phyloP scores from a whole-genome alignment of 2,329 filamentous ascomycete genomes.

The Botrytis porri region DNA sequence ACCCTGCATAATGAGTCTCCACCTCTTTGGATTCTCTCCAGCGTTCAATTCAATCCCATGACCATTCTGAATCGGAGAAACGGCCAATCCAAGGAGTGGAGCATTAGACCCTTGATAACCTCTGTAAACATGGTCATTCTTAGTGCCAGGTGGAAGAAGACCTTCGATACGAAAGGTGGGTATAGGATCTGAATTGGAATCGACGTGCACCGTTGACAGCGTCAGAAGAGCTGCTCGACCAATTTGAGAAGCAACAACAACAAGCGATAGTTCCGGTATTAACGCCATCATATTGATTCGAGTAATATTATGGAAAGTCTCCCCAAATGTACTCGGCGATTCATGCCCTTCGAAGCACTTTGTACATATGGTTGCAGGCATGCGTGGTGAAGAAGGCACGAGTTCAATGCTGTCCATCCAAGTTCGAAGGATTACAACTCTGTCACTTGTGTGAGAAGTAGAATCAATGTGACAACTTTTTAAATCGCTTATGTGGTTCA shows the following conservation, averaged over 20 bases:
- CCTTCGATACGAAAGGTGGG: constrained; percentile 51
- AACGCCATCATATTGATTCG: constrained; percentile 61
- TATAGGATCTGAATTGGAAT: constrained; percentile 19
- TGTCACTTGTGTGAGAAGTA: background rate
- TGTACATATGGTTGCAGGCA: constrained; percentile 27
- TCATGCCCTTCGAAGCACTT: background rate
- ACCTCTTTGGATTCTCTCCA: constrained; percentile 46
- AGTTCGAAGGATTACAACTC: constrained; percentile 23
- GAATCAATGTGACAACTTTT: background rate
- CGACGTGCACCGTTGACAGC: constrained; percentile 49
- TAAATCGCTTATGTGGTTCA: background rate
- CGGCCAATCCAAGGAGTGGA: constrained; percentile 64
- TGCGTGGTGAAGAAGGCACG: constrained; percentile 14
- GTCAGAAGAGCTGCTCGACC: constrained; percentile 63
- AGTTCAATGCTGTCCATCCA: constrained; percentile 26
- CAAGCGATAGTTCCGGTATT: constrained; percentile 67
- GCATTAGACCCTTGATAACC: background rate
- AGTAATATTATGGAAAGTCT: background rate
- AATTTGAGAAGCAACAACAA: constrained; percentile 63
- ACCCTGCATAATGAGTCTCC: constrained; percentile 70
- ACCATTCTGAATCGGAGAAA: constrained; percentile 57
- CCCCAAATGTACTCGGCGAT: background rate
- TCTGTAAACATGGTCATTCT: background rate
- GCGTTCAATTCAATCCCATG: constrained; percentile 33
- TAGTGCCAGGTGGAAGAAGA: constrained; percentile 45